phyloP scores from a whole-genome alignment of 805 yeast species.

The Saturnispora galanensis region DNA sequence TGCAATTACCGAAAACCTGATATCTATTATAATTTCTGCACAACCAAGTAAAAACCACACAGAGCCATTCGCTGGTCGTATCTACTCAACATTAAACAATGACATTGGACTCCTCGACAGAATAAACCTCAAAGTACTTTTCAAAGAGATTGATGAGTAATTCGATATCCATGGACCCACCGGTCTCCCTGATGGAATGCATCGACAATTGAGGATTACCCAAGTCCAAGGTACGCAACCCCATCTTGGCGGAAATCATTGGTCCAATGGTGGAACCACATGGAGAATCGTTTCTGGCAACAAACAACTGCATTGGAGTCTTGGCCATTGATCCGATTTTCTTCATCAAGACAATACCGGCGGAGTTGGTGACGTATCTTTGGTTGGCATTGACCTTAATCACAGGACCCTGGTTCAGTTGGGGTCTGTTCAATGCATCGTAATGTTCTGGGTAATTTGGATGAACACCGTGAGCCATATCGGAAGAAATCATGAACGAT shows the following conservation, averaged over 20 bases:
- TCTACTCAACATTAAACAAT: slow-evolving; percentile 24
- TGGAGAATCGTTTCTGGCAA: slow-evolving; percentile 85
- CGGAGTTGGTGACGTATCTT: slow-evolving; percentile 87
- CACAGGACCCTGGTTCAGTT: slow-evolving; percentile 82
- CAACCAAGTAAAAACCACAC: too few relatives aligned
- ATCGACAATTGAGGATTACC: slow-evolving; percentile 89
- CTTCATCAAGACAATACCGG: slow-evolving; percentile 74
- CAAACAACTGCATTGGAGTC: slow-evolving; percentile 86
- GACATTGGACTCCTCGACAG: slow-evolving; percentile 32
- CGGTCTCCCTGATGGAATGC: slow-evolving; percentile 92
- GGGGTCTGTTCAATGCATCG: slow-evolving; percentile 72
- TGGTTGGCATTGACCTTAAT: slow-evolving; percentile 92
- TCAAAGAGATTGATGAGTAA: slow-evolving; percentile 52
- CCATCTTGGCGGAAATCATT: slow-evolving; percentile 76
- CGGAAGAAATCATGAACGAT: slow-evolving; percentile 85
- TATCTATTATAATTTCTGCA: too few relatives aligned
- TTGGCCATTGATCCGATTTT: slow-evolving; percentile 54
- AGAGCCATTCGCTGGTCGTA: too few relatives aligned
- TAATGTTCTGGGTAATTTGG: slow-evolving; percentile 78
- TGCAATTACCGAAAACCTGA: too few relatives aligned
- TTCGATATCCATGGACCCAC: slow-evolving; percentile 67
- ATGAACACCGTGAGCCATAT: slow-evolving; percentile 95
- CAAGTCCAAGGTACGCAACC: slow-evolving; percentile 77
- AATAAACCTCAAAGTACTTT: slow-evolving; percentile 44
- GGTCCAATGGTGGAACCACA: slow-evolving; percentile 98